phyloP scores from a whole-genome alignment of 169 alveolate genomes.

The Cryptosporidium ryanae region DNA sequence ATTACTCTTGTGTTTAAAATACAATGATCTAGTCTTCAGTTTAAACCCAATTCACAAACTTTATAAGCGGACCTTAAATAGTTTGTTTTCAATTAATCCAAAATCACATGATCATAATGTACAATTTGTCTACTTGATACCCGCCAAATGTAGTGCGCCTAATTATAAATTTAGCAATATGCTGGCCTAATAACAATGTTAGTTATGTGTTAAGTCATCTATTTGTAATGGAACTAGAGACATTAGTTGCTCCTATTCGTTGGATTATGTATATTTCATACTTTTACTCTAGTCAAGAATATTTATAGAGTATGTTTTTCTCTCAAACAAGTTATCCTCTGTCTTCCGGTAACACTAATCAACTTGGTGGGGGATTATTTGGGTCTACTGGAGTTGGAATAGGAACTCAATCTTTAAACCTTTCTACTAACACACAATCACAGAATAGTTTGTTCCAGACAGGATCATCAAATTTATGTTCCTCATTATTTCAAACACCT shows the following conservation, averaged over 20 bases:
- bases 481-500: background rate
- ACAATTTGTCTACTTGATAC: slow-evolving; percentile 58
- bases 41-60: too few species aligned
- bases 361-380: slow-evolving; percentile 26
- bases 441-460: background rate
- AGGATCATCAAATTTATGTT: background rate
- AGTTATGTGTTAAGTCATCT: too few species aligned
- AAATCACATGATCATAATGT: background rate
- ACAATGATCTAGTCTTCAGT: background rate
- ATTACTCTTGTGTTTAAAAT: background rate
- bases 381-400: slow-evolving; percentile 44
- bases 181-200: background rate
- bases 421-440: slow-evolving; percentile 5
- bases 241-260: too few species aligned
- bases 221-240: too few species aligned
- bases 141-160: slow-evolving; percentile 55
- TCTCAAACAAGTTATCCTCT: slow-evolving; percentile 23
- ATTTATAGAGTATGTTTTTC: slow-evolving; percentile 6
- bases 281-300: too few species aligned
- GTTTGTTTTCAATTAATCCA: background rate
- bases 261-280: too few species aligned
- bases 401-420: slow-evolving; percentile 5
- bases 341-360: slow-evolving; percentile 16
- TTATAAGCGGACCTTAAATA: too few species aligned
- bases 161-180: background rate